Evolutionary conservation across 257 asterid genomes (phyloP).

Genomic region (Salvia hispanica): DNA sequence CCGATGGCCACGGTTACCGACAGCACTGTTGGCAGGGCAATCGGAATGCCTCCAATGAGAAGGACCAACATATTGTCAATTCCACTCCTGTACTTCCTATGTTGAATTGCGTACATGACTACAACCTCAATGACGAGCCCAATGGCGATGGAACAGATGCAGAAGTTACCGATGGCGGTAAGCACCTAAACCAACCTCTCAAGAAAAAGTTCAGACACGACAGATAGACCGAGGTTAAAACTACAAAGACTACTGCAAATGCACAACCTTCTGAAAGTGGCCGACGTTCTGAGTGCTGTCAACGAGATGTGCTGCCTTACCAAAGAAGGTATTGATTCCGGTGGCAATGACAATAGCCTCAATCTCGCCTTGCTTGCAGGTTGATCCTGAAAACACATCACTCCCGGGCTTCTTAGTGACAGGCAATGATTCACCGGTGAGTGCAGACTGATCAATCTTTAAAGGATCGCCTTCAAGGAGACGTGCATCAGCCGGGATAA

Average conservation of each 20-base stretch:
- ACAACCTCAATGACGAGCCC: conserved; percentile 66
- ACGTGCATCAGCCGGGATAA: conserved; percentile 81
- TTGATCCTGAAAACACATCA: conserved; percentile 76
- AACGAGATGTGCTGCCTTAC: conserved; percentile 88
- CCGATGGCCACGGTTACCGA: conserved; percentile 94
- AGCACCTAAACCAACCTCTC: conserved; percentile 47
- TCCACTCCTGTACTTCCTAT: conserved; percentile 61
- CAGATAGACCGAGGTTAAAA: background rate
- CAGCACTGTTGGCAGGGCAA: conserved; percentile 88
- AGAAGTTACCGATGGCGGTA: conserved; percentile 79
- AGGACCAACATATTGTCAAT: conserved; percentile 73
- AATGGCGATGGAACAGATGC: conserved; percentile 68
- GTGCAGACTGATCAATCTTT: conserved; percentile 81
- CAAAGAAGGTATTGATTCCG: conserved; percentile 82
- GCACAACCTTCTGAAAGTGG: conserved; percentile 74
- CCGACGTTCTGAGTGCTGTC: conserved; percentile 80
- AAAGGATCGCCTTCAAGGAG: conserved; percentile 81
- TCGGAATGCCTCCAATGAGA: conserved; percentile 87
- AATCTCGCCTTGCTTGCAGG: conserved; percentile 86
- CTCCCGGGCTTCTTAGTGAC: conserved; percentile 62
- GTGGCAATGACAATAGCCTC: conserved; percentile 85
- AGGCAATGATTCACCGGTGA: conserved; percentile 81
- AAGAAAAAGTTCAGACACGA: background rate
- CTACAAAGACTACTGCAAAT: background rate
- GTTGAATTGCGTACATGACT: conserved; percentile 81